Base-by-base conservation (phyloP, 768 basidiomycete species). In the Mycena haematopus region DNA sequence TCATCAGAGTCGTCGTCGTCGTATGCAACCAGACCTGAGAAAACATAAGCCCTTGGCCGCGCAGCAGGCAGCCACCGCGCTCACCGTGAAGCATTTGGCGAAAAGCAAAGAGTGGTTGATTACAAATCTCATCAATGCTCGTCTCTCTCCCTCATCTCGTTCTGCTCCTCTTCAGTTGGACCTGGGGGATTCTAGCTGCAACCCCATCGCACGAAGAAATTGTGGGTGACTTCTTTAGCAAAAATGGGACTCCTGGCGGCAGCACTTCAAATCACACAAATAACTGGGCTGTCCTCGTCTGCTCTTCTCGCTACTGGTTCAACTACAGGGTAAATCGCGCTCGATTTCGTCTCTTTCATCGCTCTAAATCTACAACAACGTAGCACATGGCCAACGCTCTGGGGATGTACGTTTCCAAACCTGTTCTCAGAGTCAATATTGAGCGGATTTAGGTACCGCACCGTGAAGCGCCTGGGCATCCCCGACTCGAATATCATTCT, bases 371-470 rank as follows among this genome's bases (percentile, higher is more conserved):
- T 11, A 36, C 13, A 36, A 62, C 17, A 36, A 62, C 17, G 35
- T 68, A 98, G 95, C 97, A 99, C 74, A 99, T 99, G 95, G 89
- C 97, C 10, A 99, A 99, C 76, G 92, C 96, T 1, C 83, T 99
- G 24, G 96, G 95, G 72, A 98, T 99, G 96, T 93, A 71, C 69
- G 84, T 70, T 4, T 47, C 17, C 21, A 21, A 17, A n/a, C n/a
- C n/a, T 19, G 21, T 49, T 25, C 21, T 29, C 25, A 14, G 8
- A 9, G 42, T 42, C 29, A 31, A 24, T 40, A 50, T 59, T 56
- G n/a, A 64, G 27, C 57, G 55, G 19, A 42, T 21, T n/a, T 38
- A 95, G 94, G 93, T 99, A 99, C 73, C 93, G 97, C 60, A 99
- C 96, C 1, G 95, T 99, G 57, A 99, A 99, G 73, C 90, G 96